These are phyloP conservation scores for Phytopythium delawarense DNA, from an alignment of 352 stramenopile genomes.

Conservation along the genomic window DNA sequence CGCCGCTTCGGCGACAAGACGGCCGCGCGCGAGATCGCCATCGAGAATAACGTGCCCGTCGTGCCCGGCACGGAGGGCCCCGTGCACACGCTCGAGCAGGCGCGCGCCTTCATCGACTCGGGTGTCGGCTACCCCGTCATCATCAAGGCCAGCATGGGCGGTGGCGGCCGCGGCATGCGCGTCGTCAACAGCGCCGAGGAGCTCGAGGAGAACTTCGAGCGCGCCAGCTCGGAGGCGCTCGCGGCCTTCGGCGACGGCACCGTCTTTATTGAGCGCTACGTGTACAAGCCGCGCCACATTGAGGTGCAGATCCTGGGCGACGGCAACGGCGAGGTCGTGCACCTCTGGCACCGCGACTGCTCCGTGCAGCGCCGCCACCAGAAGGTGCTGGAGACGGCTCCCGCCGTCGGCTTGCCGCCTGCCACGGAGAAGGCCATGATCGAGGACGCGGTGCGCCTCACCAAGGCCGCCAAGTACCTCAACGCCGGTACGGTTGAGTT, in stretches of 20 bases:
- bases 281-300: slow-evolving; percentile 95
- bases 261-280: slow-evolving; percentile 96
- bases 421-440: slow-evolving; percentile 91
- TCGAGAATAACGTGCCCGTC: slow-evolving; percentile 85
- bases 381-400: slow-evolving; percentile 96
- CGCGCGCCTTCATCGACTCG: slow-evolving; percentile 87
- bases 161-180: slow-evolving; percentile 96
- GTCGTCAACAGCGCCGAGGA: slow-evolving; percentile 83
- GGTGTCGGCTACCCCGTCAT: slow-evolving; percentile 94
- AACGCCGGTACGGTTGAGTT: slow-evolving; percentile 99
- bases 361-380: slow-evolving; percentile 97
- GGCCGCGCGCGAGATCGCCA: slow-evolving; percentile 83
- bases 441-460: slow-evolving; percentile 89
- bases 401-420: slow-evolving; percentile 78
- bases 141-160: slow-evolving; percentile 98
- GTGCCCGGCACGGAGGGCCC: slow-evolving; percentile 89
- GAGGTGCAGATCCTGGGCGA: slow-evolving; percentile 98
- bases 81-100: slow-evolving; percentile 87
- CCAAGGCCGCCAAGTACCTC: slow-evolving; percentile 90
- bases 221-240: slow-evolving; percentile 81
- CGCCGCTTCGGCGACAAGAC: slow-evolving; percentile 89
- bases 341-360: slow-evolving; percentile 97
- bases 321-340: slow-evolving; percentile 91
- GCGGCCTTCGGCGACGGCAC: slow-evolving; percentile 93
- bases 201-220: slow-evolving; percentile 86